Evolutionary conservation across 352 stramenopile species (phyloP).

Genomic region (Pythium inflatum): DNA sequence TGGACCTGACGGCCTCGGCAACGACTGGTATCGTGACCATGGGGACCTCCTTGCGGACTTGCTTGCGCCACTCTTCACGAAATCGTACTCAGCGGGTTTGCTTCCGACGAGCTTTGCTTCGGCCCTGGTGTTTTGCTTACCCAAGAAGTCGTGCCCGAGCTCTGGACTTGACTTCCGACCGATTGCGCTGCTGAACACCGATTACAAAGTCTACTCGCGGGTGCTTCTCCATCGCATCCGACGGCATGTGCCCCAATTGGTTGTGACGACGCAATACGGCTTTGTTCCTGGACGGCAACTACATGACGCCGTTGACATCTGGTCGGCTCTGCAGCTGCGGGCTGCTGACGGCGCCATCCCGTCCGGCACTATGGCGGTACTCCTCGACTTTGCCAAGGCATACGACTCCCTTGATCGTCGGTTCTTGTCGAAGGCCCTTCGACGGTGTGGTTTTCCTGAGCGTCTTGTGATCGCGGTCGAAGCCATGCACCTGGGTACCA

Average conservation of each 20-base stretch:
- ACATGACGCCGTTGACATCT: not conserved
- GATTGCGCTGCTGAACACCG: conserved; percentile 1
- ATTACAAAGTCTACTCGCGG: conserved; percentile 20
- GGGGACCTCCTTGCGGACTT: not conserved
- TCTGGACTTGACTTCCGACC: conserved; percentile 6
- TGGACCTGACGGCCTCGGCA: conserved; percentile 13
- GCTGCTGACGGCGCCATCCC: not conserved
- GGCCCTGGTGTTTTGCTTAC: conserved; percentile 7
- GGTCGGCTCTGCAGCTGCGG: not conserved
- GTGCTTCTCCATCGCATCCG: not conserved
- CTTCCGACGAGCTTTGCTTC: conserved; percentile 2
- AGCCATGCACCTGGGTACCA: no score
- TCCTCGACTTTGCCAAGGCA: not conserved
- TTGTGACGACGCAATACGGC: not conserved
- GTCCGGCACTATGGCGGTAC: not conserved
- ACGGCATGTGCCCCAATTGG: not conserved
- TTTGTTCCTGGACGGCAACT: not conserved
- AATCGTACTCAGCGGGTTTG: not conserved
- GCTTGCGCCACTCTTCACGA: not conserved
- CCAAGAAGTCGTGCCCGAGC: not conserved
- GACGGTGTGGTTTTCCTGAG: no score
- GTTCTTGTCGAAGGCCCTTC: no score
- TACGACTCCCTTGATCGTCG: not conserved
- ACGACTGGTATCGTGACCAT: conserved; percentile 16
- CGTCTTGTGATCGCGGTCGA: no score